Base-by-base conservation (phyloP, 176 grass and related monocot species). In the Miscanthus lutarioriparius region DNA sequence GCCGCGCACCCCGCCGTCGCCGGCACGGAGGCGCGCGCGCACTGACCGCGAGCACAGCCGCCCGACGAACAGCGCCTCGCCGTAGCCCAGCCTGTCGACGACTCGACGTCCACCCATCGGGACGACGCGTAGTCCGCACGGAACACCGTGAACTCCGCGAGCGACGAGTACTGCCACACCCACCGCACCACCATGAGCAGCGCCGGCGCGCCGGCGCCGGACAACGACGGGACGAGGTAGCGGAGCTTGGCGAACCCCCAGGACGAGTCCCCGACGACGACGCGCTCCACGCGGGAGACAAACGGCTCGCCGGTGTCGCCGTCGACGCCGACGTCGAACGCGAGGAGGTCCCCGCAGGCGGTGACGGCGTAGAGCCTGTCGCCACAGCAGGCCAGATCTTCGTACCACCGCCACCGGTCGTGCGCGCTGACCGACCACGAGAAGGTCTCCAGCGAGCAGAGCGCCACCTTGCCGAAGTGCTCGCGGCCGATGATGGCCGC, bases 391-490 rank as follows among this genome's bases (percentile, higher is more conserved):
- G 32, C 80, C 16, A 82, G 40, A 68, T 82, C 80, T 3, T 59
- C 51, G 17, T 82, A 82, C 68, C 51, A 82, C 16, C 68, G 51
- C 80, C 51, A 82, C 25, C 51, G 68, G 37, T 82, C 68, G 54
- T 4, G 19, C 17, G 16, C 10, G 23, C 25, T 43, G 25, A 82
- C 4, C 2, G 49, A 44, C 80, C 68, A 82, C 2, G 53, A 44
- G 70, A 74, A 83, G 19, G 27, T 27, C 67, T 82, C 80, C 1
- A 36, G 51, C 23, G 17, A 44, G 38, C 80, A 73, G 51, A 82
- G 51, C 16, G 80, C 80, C 3, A 72, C 10, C 80, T 59, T 82
- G 13, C 35, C 35, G 67, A 41, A 82, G 25, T 59, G 37, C 23
- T 82, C 68, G 16, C 69, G 67, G 2, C 67, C 51, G 36, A 82